Evolutionary conservation across 2,329 filamentous ascomycete genomes (phyloP).

Genomic region (Aspergillus aculeatus): DNA sequence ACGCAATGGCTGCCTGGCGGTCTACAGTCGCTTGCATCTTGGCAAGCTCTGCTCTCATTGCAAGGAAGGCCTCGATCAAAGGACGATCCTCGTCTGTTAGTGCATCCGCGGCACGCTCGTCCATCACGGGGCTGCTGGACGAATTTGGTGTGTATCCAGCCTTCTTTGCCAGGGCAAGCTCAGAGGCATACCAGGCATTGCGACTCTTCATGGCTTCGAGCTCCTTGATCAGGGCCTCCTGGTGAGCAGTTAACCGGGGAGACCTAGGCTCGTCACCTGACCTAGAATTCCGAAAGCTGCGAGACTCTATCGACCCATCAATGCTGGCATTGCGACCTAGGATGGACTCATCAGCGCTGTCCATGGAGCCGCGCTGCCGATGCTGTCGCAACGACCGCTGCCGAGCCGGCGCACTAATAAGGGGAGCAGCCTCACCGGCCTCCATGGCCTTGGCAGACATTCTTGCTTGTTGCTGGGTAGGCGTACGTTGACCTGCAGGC

Average conservation of each 20-base stretch:
- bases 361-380: constrained; percentile 64
- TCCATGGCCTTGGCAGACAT: constrained; percentile 48
- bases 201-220: constrained; percentile 79
- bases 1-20: constrained; percentile 78
- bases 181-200: constrained; percentile 96
- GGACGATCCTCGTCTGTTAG: constrained; percentile 92
- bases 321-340: constrained; percentile 42
- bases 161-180: constrained; percentile 87
- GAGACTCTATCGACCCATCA: constrained; percentile 42
- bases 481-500: constrained; percentile 64
- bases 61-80: constrained; percentile 84
- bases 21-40: constrained; percentile 90
- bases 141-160: constrained; percentile 77
- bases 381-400: constrained; percentile 57
- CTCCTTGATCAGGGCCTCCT: constrained; percentile 74
- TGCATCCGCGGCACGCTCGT: constrained; percentile 71
- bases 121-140: constrained; percentile 69
- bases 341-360: constrained; percentile 63
- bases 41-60: constrained; percentile 84
- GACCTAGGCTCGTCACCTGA: constrained; percentile 46
- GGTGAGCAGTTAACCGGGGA: constrained; percentile 46
- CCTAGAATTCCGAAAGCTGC: constrained; percentile 41
- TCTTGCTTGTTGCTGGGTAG: constrained; percentile 52
- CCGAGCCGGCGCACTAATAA: constrained; percentile 43
- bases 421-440: constrained; percentile 45